Base-by-base conservation (phyloP, 345 rosid species). In the Bruguiera parviflora region DNA sequence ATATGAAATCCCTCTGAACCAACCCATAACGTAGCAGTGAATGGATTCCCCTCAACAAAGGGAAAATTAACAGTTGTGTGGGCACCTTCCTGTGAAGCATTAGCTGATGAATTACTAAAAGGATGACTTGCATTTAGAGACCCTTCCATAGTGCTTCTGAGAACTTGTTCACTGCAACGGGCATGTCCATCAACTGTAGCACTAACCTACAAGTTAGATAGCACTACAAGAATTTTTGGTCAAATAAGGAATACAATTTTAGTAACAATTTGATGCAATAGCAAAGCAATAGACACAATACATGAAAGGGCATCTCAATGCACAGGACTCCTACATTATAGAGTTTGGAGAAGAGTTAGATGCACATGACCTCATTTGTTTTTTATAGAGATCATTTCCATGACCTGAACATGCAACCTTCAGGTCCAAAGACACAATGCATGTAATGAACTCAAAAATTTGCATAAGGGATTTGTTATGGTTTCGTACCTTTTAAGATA, bases 1-100 rank as follows among this genome's bases (percentile, higher is more conserved):
- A 89, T 81, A 80, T 91, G 96, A 74, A 94, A 88, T 64, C 98
- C 98, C 78, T 88, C 87, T 22, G 74, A 64, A 58, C 97, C 96
- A 76, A 73, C 80, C 97, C 97, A 89, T 35, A 94, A 67, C 5
- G 97, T 91, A 27, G 96, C 95, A 55, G 88, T 81, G 80, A 91
- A 89, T 25, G 87, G 88, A 78, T 61, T 88, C 20, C 94, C 94
- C 74, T 75, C 89, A 55, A 81, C 68, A 77, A 87, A 94, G 37
- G 96, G 98, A 76, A 91, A 94, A 77, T 84, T 81, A 67, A 83
- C 74, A 71, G 79, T 79, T 59, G 74, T 80, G 72, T 84, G 83
- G 73, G 75, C 79, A 70, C 65, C 72, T 68, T 62, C 81, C 13
- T 53, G 66, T 47, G 91, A 79, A 68, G 66, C 77, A 74, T 84